These are phyloP conservation scores for Camelina hispida DNA, from an alignment of 345 rosid species.

Conservation along the genomic window DNA sequence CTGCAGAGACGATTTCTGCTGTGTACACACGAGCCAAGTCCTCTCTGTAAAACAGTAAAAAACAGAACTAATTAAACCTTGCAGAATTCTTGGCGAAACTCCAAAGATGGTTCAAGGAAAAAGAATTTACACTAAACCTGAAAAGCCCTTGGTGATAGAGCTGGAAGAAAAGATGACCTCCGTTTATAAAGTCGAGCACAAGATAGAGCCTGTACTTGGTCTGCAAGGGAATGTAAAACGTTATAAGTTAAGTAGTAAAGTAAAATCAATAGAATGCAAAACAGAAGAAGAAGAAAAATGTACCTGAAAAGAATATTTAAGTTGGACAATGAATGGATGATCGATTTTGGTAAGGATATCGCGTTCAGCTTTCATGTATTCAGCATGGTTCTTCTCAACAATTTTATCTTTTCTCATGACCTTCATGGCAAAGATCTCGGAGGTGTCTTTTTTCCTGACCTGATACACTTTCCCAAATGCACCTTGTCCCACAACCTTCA, in stretches of 20 bases:
- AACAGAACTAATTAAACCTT: slow-evolving; percentile 31
- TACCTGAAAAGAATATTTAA: slow-evolving; percentile 91
- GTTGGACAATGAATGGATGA: slow-evolving; percentile 94
- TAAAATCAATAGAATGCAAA: not conserved
- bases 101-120: not conserved
- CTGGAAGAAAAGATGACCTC: slow-evolving; percentile 98
- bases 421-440: slow-evolving; percentile 95
- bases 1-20: slow-evolving; percentile 92
- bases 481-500: slow-evolving; percentile 94
- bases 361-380: slow-evolving; percentile 96
- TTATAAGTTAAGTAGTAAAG: not conserved
- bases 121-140: slow-evolving; percentile 51
- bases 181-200: slow-evolving; percentile 90
- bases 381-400: slow-evolving; percentile 91
- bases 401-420: slow-evolving; percentile 96
- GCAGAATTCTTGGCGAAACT: slow-evolving; percentile 1
- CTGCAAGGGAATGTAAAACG: slow-evolving; percentile 50
- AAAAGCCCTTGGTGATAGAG: slow-evolving; percentile 95
- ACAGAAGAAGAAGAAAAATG: slow-evolving; percentile 17
- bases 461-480: slow-evolving; percentile 95
- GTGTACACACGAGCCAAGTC: slow-evolving; percentile 88
- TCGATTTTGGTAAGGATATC: slow-evolving; percentile 81
- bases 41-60: slow-evolving; percentile 69
- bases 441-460: slow-evolving; percentile 81
- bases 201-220: slow-evolving; percentile 88